Conservation (phyloP, 371 early-diverging fungal genomes). For the Rhizopus stolonifer region DNA sequence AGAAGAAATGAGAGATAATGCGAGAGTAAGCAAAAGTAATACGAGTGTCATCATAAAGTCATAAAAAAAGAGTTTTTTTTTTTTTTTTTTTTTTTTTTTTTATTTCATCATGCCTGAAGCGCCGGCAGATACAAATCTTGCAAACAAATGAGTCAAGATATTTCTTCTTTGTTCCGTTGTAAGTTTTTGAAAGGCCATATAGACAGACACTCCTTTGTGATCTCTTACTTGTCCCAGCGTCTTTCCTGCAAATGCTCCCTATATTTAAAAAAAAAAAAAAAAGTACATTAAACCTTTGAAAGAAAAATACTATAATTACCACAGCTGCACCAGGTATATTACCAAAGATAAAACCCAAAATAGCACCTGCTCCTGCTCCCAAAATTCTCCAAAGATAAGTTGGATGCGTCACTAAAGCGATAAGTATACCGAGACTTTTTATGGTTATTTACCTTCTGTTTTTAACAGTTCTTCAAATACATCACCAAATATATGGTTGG, state of each 20-base stretch:
- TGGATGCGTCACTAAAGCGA: constrained; percentile 23
- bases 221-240: constrained; percentile 31
- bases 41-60: constrained; percentile 38
- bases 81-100: neutral
- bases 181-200: constrained; percentile 44
- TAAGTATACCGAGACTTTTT: neutral
- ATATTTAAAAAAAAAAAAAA: neutral
- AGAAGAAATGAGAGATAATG: constrained; percentile 30
- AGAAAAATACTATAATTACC: constrained; percentile 17
- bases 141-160: constrained; percentile 39
- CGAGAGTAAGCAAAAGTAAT: constrained; percentile 38
- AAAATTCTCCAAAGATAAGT: constrained; percentile 27
- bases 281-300: too few relatives aligned
- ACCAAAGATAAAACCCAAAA: constrained; percentile 28
- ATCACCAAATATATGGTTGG: constrained; percentile 29
- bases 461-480: constrained; percentile 29
- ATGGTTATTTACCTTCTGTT: constrained; percentile 19
- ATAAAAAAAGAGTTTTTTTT: constrained; percentile 6
- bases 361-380: constrained; percentile 28
- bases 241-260: constrained; percentile 33
- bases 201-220: constrained; percentile 40
- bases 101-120: constrained; percentile 48
- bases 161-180: constrained; percentile 32
- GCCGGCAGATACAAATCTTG: constrained; percentile 40
- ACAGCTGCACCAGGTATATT: constrained; percentile 31